phyloP scores from a whole-genome alignment of 768 basidiomycete genomes.

The Crucibulum laeve region DNA sequence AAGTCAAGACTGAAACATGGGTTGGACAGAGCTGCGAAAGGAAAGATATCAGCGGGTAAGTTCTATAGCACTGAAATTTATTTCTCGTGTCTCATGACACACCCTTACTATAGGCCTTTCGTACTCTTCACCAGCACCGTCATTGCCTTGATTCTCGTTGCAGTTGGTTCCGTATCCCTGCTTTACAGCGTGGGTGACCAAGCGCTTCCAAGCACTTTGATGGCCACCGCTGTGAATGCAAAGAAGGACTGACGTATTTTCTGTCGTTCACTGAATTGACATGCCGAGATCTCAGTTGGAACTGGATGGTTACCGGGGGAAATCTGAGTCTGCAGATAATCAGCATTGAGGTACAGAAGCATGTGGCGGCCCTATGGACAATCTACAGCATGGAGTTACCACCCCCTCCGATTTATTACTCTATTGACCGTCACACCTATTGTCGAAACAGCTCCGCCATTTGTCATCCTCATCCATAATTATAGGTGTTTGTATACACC shows the following conservation, averaged over 20 bases:
- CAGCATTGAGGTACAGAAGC: too few species aligned
- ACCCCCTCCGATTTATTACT: too few species aligned
- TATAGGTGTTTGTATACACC: too few species aligned
- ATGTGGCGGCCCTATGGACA: too few species aligned
- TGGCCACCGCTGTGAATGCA: slow-evolving; percentile 49
- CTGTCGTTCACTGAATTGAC: not conserved
- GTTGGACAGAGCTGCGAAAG: slow-evolving; percentile 74
- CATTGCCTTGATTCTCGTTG: slow-evolving; percentile 57
- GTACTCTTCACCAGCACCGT: slow-evolving; percentile 69
- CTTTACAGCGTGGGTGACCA: slow-evolving; percentile 58
- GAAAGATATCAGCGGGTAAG: slow-evolving; percentile 78
- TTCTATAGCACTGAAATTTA: slow-evolving; percentile 10
- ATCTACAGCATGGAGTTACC: too few species aligned
- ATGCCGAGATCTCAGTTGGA: slow-evolving; percentile 1
- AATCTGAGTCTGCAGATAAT: too few species aligned
- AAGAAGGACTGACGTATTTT: slow-evolving; percentile 47
- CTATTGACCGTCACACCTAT: too few species aligned
- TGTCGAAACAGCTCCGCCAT: too few species aligned
- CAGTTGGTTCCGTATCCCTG: slow-evolving; percentile 63
- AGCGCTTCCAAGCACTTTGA: slow-evolving; percentile 70
- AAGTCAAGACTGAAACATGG: slow-evolving; percentile 63
- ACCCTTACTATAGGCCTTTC: slow-evolving; percentile 50
- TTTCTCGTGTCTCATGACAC: slow-evolving; percentile 1
- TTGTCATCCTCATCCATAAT: too few species aligned
- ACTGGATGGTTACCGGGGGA: too few species aligned